phyloP scores from a whole-genome alignment of 2,329 filamentous ascomycete genomes.

The Cephalotrichum gorgonifer region DNA sequence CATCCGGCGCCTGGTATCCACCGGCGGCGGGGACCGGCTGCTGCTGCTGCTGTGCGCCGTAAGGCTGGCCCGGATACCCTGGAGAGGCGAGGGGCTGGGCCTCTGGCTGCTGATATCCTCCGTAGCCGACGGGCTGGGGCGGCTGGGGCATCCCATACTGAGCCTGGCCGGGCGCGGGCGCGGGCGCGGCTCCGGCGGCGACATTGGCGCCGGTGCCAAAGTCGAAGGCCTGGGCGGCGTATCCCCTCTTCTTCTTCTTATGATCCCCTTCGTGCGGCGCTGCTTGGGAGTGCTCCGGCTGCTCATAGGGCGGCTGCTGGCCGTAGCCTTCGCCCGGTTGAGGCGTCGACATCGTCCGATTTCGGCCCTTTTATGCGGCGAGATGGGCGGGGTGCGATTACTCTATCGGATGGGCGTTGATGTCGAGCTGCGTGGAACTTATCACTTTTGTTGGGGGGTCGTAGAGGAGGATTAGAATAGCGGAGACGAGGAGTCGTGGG shows the following conservation, averaged over 20 bases:
- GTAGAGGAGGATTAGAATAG: not conserved
- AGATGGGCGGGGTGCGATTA: not conserved
- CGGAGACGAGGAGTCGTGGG: not conserved
- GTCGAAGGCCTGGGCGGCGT: constrained; percentile 90
- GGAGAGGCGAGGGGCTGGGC: constrained; percentile 28
- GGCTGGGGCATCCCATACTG: constrained; percentile 37
- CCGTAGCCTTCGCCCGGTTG: constrained; percentile 41
- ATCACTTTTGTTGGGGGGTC: no score
- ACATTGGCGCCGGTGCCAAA: constrained; percentile 78
- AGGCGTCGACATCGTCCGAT: constrained; percentile 44
- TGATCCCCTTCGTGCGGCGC: constrained; percentile 30
- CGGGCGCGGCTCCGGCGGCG: constrained; percentile 34
- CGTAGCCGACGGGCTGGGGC: constrained; percentile 41
- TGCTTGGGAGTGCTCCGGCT: constrained; percentile 26
- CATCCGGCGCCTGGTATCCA: constrained; percentile 58
- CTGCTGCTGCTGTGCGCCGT: constrained; percentile 31
- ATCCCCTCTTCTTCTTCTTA: constrained; percentile 87
- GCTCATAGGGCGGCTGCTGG: constrained; percentile 31
- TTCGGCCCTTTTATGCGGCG: not conserved
- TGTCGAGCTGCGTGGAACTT: not conserved
- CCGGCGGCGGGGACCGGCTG: constrained; percentile 27
- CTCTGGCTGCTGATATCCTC: constrained; percentile 47
- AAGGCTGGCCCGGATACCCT: constrained; percentile 24
- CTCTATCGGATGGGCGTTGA: not conserved
- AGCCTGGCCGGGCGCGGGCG: constrained; percentile 36